Base-by-base conservation (phyloP, 2,329 filamentous ascomycete species). In the Colletotrichum costaricense region DNA sequence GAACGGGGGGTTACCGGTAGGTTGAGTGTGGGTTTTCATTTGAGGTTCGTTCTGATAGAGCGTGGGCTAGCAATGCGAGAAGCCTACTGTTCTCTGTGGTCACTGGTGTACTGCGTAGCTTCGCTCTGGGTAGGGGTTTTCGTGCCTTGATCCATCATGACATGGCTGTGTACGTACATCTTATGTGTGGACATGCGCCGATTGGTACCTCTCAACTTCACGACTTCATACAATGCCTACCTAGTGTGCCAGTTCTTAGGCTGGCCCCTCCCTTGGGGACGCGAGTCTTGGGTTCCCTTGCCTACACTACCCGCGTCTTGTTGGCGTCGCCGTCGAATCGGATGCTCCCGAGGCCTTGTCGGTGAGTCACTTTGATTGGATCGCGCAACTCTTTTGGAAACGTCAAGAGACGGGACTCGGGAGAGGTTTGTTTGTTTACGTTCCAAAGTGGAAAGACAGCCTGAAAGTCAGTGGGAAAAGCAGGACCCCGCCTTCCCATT, bases 371-470 rank as follows among this genome's bases (percentile, higher is more conserved):
- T 67, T 26, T 60, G 63, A 42, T 46, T 22, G 30, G 42, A 49
- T 49, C 60, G 69, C 69, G 65, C 38, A 57, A 52, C 19, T n/a
- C 35, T 55, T 30, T 22, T 6, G 63, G 63, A 24, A 52, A 49
- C 28, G 12, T 52, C 42, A 63, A 49, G 42, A 49, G 42, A 30
- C 8, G 30, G 30, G 30, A 30, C 30, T 30, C 1, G 30, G 16
- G 14, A 49, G 42, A n/a, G 42, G 30, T n/a, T 66, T 73, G 67
- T 73, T 72, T 73, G 67, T 73, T 73, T 73, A 65, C 55, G 6
- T 72, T 46, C 24, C 19, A 63, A 63, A 54, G 62, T 35, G n/a
- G 30, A 16, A 35, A 16, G 22, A 52, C 11, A 33, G 3, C 33
- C 3, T 4, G 30, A 16, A 26, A 12, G 33, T 14, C 46, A 30